Base-by-base conservation (phyloP, 176 grass and related monocot species). In the Rhynchospora breviuscula region DNA sequence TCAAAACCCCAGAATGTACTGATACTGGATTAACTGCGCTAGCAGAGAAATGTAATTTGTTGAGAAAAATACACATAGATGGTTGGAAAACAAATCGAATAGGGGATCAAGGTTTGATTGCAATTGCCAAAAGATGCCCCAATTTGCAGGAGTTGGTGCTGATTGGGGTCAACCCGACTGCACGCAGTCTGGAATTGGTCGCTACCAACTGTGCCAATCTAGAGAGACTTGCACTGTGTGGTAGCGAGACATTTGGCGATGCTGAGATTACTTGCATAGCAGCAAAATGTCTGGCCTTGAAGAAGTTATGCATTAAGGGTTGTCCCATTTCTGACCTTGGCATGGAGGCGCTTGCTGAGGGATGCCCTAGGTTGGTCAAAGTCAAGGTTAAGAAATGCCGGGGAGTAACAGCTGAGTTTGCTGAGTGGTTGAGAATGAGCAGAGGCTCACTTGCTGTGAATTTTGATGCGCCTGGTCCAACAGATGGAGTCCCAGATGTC, bases 271-370 rank as follows among this genome's bases (percentile, higher is more conserved):
- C 94, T 23, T 99, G 97, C 86, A 85, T 99, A 65, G 93, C 97
- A 7, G 75, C 92, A 49, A 89, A 92, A 43, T 99, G 97, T 66
- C 69, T 85, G 58, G 83, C 89, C 1, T 88, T 99, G 48, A 99
- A 92, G 91, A 99, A 99, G 67, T 90, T 99, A 46, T 99, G 97
- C 86, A 99, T 99, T 88, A 99, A 99, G 84, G 93, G 88, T 3
- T 99, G 97, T 80, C 97, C 97, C 0, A 91, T 99, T 14, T 93
- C 97, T 1, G 88, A 99, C 77, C 86, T 86, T 10, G 97, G 97
- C 48, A 92, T 99, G 91, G 91, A 88, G 77, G 88, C 97, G 1
- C 88, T 99, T 8, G 89, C 89, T 23, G 67, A 75, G 5, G 93
- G 97, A 7, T 99, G 93, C 85, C 97, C 97, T 31, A 89, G 86